Conservation (phyloP, 1,284 basidiomycete genomes). For the Vanrija pseudolonga region DNA sequence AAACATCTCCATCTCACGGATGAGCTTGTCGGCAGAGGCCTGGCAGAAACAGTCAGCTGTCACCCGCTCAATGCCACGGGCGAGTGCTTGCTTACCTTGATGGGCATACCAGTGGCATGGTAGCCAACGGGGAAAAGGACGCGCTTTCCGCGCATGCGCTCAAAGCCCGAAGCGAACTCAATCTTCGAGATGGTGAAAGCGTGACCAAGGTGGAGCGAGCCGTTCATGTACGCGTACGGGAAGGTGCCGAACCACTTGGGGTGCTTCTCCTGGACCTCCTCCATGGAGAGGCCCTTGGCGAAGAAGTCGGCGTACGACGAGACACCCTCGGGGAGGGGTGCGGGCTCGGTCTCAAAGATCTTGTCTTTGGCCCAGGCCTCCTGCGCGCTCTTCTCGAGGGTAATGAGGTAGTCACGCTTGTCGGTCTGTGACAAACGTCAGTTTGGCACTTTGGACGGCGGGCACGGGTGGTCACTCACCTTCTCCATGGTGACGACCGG, state of each 20-base stretch:
- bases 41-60: constrained; percentile 37
- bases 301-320: constrained; percentile 58
- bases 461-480: constrained; percentile 18
- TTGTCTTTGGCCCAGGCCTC: constrained; percentile 62
- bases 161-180: constrained; percentile 93
- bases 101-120: constrained; percentile 97
- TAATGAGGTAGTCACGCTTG: constrained; percentile 83
- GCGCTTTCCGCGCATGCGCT: constrained; percentile 91
- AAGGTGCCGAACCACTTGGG: constrained; percentile 98
- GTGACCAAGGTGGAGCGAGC: constrained; percentile 93
- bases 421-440: constrained; percentile 60
- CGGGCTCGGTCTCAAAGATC: constrained; percentile 78
- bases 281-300: constrained; percentile 50
- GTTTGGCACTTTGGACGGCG: no score
- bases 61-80: not conserved
- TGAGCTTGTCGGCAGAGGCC: constrained; percentile 94
- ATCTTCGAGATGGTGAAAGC: constrained; percentile 98
- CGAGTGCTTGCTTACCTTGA: constrained; percentile 69
- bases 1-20: constrained; percentile 95
- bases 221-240: constrained; percentile 98
- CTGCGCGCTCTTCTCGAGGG: constrained; percentile 81
- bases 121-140: constrained; percentile 94
- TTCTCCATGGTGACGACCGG: constrained; percentile 47
- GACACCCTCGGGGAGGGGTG: constrained; percentile 62
- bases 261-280: constrained; percentile 58